Evolutionary conservation across 2,329 filamentous ascomycete species (phyloP), one percentile per base, ranked within the genome.

Genomic region (Diaporthe batatas): DNA sequence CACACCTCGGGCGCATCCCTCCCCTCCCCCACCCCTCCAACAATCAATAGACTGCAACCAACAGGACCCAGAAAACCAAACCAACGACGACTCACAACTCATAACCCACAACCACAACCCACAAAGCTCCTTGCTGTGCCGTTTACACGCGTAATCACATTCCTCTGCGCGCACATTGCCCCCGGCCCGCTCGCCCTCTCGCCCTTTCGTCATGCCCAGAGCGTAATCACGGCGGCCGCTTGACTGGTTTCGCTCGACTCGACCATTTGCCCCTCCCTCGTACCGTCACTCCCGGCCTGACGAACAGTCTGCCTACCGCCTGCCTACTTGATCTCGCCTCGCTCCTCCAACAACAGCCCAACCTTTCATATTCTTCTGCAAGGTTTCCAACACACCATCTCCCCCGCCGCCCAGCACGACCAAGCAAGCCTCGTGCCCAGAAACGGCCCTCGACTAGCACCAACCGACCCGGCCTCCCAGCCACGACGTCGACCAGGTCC

Each of bases 191-290:
- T 29, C 21, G 14, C n/a, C 59, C 14, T 16, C 47, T 39, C 32
- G 32, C n/a, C 29, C 36, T 12, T 69, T 42, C 42, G 42, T 62
- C 55, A 70, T 51, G 68, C 68, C 49, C 68, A 67, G 62, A 54
- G 6, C 44, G 55, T 42, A 54, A 44, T 70, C 32, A 25, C 16
- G 68, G 68, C 55, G 68, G 68, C 68, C 68, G 68, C 68, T 62
- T 62, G 68, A 65, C 42, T 49, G 68, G 49, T 29, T 21, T 21
- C 29, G 8, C 23, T 57, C 57, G 42, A 36, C 23, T 49, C 5
- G 39, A 59, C 53, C 16, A 29, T 42, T 25, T 25, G 53, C 53
- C 67, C 39, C 53, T 47, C 39, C 47, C n/a, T 18, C 54, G 11
- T 8, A 49, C 32, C 68, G 25, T 70, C 42, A 36, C 44, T 39